A percentile compares a stretch with the other conserved stretches of the same genome.
These are phyloP conservation scores for Rhodotorula sp. DNA, from an alignment of 1,284 basidiomycete genomes.

Conservation along the genomic window DNA sequence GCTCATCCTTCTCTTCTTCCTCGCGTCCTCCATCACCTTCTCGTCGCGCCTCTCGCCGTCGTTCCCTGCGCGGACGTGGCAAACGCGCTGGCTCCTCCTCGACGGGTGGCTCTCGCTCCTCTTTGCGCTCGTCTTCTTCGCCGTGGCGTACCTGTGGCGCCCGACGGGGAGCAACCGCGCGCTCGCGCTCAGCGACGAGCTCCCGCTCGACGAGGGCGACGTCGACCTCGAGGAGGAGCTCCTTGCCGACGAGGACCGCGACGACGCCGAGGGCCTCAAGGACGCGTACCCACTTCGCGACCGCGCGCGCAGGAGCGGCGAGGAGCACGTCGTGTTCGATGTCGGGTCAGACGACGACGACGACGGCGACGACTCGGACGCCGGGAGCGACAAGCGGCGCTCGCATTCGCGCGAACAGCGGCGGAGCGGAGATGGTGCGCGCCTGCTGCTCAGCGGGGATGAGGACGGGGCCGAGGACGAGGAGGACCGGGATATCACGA, in stretches of 20 bases:
- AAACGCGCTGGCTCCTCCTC: conserved; percentile 88
- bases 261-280: conserved; percentile 51
- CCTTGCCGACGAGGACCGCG: conserved; percentile 59
- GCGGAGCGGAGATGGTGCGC: conserved; percentile 3
- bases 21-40: conserved; percentile 83
- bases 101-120: conserved; percentile 84
- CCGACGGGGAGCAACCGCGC: conserved; percentile 90
- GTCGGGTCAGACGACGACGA: conserved; percentile 65
- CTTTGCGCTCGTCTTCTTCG: conserved; percentile 75
- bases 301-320: conserved; percentile 41
- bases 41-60: conserved; percentile 87
- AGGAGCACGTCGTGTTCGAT: conserved; percentile 76
- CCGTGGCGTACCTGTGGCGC: conserved; percentile 89
- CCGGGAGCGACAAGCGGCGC: background rate
- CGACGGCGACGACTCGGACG: conserved; percentile 39
- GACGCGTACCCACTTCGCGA: conserved; percentile 26
- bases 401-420: background rate
- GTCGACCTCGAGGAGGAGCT: conserved; percentile 61
- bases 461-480: background rate
- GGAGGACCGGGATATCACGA: conserved; percentile 25
- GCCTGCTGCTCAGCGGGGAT: background rate
- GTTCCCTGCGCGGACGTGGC: conserved; percentile 93
- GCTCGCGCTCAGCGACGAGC: conserved; percentile 80
- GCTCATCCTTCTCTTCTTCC: conserved; percentile 84
- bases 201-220: conserved; percentile 85